Percentiles rank a stretch among this genome's conserved stretches.
Conservation (phyloP, 768 basidiomycete genomes). For the Kwoniella bestiolae region DNA sequence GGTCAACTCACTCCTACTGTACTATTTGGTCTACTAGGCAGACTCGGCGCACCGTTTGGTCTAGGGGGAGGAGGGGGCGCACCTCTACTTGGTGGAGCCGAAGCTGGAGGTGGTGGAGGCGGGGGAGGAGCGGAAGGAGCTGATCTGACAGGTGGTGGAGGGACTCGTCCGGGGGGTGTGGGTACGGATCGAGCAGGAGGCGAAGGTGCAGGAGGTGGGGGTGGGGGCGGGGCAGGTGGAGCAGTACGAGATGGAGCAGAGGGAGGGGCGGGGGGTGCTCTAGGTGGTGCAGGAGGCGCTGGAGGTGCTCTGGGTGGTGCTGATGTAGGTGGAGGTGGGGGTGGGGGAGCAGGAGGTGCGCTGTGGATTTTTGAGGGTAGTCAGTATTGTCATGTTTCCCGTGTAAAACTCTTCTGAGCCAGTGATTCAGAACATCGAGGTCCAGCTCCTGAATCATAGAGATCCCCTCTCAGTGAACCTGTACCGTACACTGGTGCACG, state of each 20-base stretch:
- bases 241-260: constrained; percentile 39
- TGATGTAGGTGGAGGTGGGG: neutral
- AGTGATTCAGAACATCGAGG: too few relatives aligned
- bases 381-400: neutral
- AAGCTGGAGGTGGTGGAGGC: constrained; percentile 27
- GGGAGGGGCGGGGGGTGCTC: constrained; percentile 54
- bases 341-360: neutral
- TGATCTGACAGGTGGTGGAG: constrained; percentile 30
- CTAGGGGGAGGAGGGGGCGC: constrained; percentile 24
- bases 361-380: neutral
- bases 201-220: constrained; percentile 48
- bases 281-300: constrained; percentile 52
- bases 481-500: too few relatives aligned
- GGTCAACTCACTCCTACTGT: constrained; percentile 17
- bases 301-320: constrained; percentile 17
- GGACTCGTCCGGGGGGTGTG: constrained; percentile 52
- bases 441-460: too few relatives aligned
- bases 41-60: constrained; percentile 21
- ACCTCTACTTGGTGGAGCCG: constrained; percentile 14
- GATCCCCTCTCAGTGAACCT: too few relatives aligned
- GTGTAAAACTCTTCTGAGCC: too few relatives aligned
- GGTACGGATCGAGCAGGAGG: constrained; percentile 31
- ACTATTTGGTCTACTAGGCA: constrained; percentile 25
- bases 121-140: constrained; percentile 29
- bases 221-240: constrained; percentile 28